Evolutionary conservation across 2,329 filamentous ascomycete species (phyloP), one percentile per base, ranked within the genome.

Genomic region (Falciphora oryzae): DNA sequence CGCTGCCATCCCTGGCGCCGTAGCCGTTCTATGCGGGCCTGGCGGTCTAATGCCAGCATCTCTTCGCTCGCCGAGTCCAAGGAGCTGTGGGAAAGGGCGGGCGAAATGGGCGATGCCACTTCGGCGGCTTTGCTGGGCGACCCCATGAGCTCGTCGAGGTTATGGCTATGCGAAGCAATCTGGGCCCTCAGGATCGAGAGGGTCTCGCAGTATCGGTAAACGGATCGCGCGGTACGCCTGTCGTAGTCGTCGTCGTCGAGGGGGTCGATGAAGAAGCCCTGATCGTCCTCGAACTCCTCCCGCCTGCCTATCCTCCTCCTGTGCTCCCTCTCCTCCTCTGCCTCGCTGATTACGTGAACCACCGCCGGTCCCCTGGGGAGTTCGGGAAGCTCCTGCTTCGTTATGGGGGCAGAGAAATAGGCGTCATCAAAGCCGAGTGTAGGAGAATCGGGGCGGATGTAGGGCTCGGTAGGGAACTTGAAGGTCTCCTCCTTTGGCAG

Each of bases 381-480:
- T 10, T 71, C 67, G 3, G 74, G 74, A 8, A 74, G 70, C 8
- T 71, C 66, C 50, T 70, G 68, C 13, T 68, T 69, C 8, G 68
- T 62, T 1, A 70, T 64, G 32, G 68, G 70, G 2, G 70, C 61
- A 14, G 68, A 68, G 64, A 74, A 74, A 65, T 78, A 74, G 59
- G 74, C 75, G 67, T 81, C 80, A 63, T 83, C 81, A 65, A 84
- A 80, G 14, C 85, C 85, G 7, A 87, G 79, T 0, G 85, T 87
- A 1, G 85, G 85, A 4, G 84, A 87, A 68, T 87, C 85, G 0
- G 84, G 85, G 11, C 85, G 82, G 66, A 85, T 78, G 38, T 80
- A 74, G 27, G 82, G 81, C 68, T 83, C 76, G 22, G 75, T 74
- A 22, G 71, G 65, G 78, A 80, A 53, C 73, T 70, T 68, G 28